Conservation (phyloP, 148 eudicot species). For the Salicornia ramosissima region DNA sequence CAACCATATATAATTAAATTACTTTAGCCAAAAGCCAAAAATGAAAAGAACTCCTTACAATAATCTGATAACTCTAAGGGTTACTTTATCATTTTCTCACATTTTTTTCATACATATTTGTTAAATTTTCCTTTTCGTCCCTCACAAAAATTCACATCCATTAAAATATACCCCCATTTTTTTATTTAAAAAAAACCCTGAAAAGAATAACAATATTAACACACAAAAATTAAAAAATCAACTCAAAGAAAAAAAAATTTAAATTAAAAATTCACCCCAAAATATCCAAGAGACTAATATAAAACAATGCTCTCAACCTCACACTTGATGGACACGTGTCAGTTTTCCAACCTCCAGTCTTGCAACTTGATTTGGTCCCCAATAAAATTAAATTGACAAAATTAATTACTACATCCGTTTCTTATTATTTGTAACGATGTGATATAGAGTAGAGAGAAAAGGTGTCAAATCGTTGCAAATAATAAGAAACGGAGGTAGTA, state of each 20-base stretch:
- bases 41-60: conserved; percentile 13
- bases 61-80: conserved; percentile 16
- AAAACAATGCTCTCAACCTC: conserved; percentile 14
- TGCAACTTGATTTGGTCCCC: conserved; percentile 16
- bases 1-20: conserved; percentile 1
- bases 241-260: conserved; percentile 7
- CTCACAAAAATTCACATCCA: conserved; percentile 24
- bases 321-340: conserved; percentile 23
- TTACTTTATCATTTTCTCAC: conserved; percentile 11
- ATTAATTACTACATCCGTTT: neutral
- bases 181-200: neutral
- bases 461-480: too few relatives aligned
- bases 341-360: conserved; percentile 7
- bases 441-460: too few relatives aligned
- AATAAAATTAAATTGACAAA: conserved; percentile 12
- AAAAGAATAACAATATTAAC: neutral
- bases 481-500: too few relatives aligned
- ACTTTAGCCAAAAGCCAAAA: conserved; percentile 2
- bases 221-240: conserved; percentile 2
- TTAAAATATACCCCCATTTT: neutral
- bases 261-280: neutral
- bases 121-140: conserved; percentile 8
- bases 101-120: conserved; percentile 3
- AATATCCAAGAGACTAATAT: neutral
- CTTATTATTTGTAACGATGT: too few relatives aligned